phyloP scores from a whole-genome alignment of 345 rosid genomes.

The Ailanthus altissimus region DNA sequence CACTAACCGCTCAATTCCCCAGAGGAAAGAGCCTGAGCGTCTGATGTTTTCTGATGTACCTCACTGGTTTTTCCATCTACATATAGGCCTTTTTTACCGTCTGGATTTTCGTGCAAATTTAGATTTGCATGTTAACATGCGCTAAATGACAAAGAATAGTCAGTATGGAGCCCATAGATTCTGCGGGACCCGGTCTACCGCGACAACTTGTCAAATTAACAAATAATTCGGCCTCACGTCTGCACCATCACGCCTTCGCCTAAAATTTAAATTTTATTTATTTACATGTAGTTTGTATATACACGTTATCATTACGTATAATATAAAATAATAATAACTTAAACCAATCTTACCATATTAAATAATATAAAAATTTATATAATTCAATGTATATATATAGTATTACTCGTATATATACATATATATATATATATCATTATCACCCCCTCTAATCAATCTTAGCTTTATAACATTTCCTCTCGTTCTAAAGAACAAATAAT shows the following conservation, averaged over 20 bases:
- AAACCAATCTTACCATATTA: too few relatives aligned
- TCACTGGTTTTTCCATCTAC: background rate
- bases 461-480: background rate
- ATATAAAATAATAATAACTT: too few relatives aligned
- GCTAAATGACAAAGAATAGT: conserved; percentile 16
- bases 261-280: background rate
- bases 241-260: too few relatives aligned
- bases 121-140: conserved; percentile 13
- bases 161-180: conserved; percentile 27
- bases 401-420: too few relatives aligned
- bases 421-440: too few relatives aligned
- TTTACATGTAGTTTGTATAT: background rate
- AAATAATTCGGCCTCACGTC: background rate
- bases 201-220: conserved; percentile 13
- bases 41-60: conserved; percentile 13
- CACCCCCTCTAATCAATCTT: too few relatives aligned
- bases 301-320: too few relatives aligned
- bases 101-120: background rate
- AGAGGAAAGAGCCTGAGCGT: background rate
- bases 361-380: too few relatives aligned
- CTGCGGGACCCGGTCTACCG: conserved; percentile 26
- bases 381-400: too few relatives aligned
- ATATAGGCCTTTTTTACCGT: background rate
- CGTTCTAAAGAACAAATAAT: background rate
- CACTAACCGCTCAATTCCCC: background rate